Percentiles rank a stretch among this genome's conserved stretches.
phyloP scores from a whole-genome alignment of 306 rosid genomes.

The Delonix regia region DNA sequence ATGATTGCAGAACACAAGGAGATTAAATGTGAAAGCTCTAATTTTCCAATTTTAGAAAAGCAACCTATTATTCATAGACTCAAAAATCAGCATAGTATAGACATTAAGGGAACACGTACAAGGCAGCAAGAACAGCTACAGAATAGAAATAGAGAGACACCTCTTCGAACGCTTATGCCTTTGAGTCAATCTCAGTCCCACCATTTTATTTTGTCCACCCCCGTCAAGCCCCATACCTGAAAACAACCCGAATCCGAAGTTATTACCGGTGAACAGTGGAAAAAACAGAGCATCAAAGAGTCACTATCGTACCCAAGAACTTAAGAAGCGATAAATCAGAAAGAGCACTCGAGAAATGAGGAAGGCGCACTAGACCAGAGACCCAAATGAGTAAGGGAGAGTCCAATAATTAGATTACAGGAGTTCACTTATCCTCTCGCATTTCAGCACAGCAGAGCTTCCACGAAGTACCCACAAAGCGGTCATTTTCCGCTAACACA shows the following conservation, averaged over 20 bases:
- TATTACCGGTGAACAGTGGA: conserved; percentile 33
- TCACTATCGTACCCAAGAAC: conserved; percentile 49
- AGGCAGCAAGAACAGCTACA: conserved; percentile 29
- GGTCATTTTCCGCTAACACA: conserved; percentile 44
- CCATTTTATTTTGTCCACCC: conserved; percentile 50
- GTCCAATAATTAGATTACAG: conserved; percentile 43
- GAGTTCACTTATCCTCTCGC: conserved; percentile 39
- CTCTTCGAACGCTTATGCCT: conserved; percentile 83
- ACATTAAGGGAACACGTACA: conserved; percentile 32
- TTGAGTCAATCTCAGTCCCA: conserved; percentile 59
- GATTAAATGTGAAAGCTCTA: conserved; percentile 32
- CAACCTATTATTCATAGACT: conserved; percentile 22
- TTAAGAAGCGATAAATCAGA: conserved; percentile 38
- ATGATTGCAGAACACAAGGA: conserved; percentile 8
- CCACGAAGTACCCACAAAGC: conserved; percentile 53
- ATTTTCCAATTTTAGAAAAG: conserved; percentile 34
- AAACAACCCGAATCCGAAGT: conserved; percentile 41
- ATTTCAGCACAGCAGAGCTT: conserved; percentile 43
- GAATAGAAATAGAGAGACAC: conserved; percentile 42
- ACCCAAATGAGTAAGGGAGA: conserved; percentile 41
- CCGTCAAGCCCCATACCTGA: conserved; percentile 66
- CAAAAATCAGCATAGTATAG: conserved; percentile 24
- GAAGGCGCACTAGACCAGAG: conserved; percentile 30
- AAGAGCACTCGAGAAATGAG: conserved; percentile 40
- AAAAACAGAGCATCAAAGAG: conserved; percentile 31